Evolutionary conservation across 345 rosid species (phyloP).

Genomic region (Reutealis trisperma): DNA sequence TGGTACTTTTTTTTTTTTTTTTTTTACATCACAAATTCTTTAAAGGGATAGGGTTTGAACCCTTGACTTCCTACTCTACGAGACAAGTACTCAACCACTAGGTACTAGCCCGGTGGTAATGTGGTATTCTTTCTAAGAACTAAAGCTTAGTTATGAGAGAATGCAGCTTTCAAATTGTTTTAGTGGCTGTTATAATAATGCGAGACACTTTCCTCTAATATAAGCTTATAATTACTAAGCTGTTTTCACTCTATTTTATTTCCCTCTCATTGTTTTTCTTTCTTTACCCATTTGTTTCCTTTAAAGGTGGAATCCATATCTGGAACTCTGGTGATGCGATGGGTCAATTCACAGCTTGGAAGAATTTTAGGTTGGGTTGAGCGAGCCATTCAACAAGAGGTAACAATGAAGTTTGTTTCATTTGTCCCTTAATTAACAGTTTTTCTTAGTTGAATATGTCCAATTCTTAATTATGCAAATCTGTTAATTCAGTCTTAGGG

Average conservation of each 20-base stretch:
- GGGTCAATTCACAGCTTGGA: slow-evolving; percentile 93
- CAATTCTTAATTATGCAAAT: slow-evolving; percentile 1
- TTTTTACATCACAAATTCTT: no score
- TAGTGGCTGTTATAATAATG: not conserved
- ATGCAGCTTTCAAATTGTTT: not conserved
- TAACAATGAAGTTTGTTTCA: slow-evolving; percentile 16
- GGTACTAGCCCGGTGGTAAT: not conserved
- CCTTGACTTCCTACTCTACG: no score
- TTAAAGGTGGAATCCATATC: slow-evolving; percentile 80
- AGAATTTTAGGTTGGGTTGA: slow-evolving; percentile 93
- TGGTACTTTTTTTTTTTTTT: no score
- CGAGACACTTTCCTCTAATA: not conserved
- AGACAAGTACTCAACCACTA: no score
- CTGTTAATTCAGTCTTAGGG: not conserved
- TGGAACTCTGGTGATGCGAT: slow-evolving; percentile 91
- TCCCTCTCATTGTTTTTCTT: not conserved
- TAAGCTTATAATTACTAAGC: not conserved
- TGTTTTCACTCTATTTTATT: not conserved
- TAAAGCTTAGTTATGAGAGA: not conserved
- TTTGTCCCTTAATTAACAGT: not conserved
- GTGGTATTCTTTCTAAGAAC: not conserved
- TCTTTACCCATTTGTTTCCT: slow-evolving; percentile 4
- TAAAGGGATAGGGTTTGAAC: no score
- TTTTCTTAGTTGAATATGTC: not conserved
- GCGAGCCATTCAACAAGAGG: slow-evolving; percentile 96